Conservation (phyloP, 1,284 basidiomycete genomes). For the Austroboletus niveus region DNA sequence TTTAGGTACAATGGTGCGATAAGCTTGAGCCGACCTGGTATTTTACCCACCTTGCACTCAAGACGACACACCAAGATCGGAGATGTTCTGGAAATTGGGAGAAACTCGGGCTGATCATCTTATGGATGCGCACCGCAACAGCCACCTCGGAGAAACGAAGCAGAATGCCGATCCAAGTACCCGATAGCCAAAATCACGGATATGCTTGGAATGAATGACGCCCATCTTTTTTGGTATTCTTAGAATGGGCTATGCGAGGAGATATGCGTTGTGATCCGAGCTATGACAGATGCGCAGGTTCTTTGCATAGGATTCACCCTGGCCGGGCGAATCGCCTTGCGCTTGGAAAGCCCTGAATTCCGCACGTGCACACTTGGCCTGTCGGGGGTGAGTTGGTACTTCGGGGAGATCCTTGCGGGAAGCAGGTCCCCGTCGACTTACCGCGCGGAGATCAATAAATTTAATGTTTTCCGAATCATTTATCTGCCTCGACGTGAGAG, state of each 20-base stretch:
- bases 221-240: not conserved
- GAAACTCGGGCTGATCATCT: not conserved
- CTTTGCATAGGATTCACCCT: conserved; percentile 5
- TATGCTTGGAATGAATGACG: not conserved
- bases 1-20: conserved; percentile 7
- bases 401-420: conserved; percentile 3
- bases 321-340: conserved; percentile 9
- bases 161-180: conserved; percentile 1
- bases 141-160: not conserved
- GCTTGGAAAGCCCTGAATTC: conserved; percentile 4
- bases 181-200: conserved; percentile 1
- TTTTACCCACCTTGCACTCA: conserved; percentile 1
- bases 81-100: not conserved
- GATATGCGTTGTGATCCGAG: conserved; percentile 3
- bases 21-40: not conserved
- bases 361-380: not conserved
- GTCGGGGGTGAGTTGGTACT: not conserved
- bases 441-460: conserved; percentile 1
- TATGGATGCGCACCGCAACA: not conserved
- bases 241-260: not conserved
- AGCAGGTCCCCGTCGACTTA: conserved; percentile 1
- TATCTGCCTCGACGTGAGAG: not conserved
- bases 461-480: not conserved
- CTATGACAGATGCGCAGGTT: conserved; percentile 5
- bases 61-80: not conserved